Evolutionary conservation across 768 basidiomycete genomes (phyloP), one percentile per base, ranked within the genome.

Genomic region (Royoungia palumana): DNA sequence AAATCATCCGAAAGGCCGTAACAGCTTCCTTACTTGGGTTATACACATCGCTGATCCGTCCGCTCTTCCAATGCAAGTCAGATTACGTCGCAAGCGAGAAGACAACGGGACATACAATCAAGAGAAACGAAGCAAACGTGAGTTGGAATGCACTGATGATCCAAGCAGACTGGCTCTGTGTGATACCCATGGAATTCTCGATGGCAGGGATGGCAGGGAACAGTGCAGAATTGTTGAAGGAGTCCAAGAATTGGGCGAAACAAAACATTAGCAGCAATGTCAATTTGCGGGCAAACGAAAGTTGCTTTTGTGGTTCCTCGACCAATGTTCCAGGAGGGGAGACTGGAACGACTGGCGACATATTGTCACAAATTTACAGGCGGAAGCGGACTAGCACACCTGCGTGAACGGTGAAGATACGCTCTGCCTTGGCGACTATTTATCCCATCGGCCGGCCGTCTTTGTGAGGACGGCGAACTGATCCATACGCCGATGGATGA

Each of bases 141-240:
- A 78, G 61, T 38, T 75, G 71, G 51, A 69, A 76, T n/a, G 72
- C 74, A 38, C 71, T 69, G 21, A 74, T 57, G 8, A 75, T 46
- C 75, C 76, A 77, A 34, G 67, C 65, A 3, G 61, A 65, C 40
- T 71, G 61, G 41, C 59, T 46, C 27, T 62, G 43, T 60, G 54
- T n/a, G 50, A 57, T 34, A 67, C 65, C 28, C 13, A 46, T n/a
- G 24, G 41, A 44, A 28, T 22, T 12, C 34, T 62, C 54, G 25
- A 75, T 61, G 19, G 59, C 56, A 16, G 73, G 72, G 28, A 75
- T 65, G 10, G 68, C 71, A 12, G 71, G 59, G 37, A 72, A 68
- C 17, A 72, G 61, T 19, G 71, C 64, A 12, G 70, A 67, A 47
- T 69, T 72, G 52, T 69, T 72, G 62, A 77, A 71, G 8, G 70